These are phyloP conservation scores for Boletellus deceptivus DNA, from an alignment of 1,284 basidiomycete genomes.

Conservation along the genomic window DNA sequence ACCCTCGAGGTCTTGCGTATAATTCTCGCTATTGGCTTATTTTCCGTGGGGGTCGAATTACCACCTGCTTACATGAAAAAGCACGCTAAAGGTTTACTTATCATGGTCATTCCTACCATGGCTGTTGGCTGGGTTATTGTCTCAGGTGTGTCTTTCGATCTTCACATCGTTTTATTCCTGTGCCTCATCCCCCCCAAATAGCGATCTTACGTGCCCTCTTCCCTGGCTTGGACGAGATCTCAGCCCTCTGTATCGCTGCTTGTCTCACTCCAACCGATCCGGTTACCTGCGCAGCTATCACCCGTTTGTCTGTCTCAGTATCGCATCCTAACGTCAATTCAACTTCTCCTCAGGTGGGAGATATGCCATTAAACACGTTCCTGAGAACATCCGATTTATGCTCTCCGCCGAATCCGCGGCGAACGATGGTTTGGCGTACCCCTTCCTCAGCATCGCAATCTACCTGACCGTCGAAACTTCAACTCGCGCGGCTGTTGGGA, in stretches of 20 bases:
- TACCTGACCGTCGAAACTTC: conserved; percentile 80
- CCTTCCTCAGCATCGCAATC: conserved; percentile 85
- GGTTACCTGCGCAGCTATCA: conserved; percentile 55
- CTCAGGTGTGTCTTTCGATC: conserved; percentile 42
- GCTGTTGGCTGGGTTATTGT: conserved; percentile 73
- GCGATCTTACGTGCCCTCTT: conserved; percentile 67
- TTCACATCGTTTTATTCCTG: neutral
- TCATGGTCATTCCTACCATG: conserved; percentile 78
- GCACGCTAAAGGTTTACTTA: conserved; percentile 56
- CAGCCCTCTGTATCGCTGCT: conserved; percentile 83
- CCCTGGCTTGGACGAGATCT: conserved; percentile 65
- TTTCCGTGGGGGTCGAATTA: conserved; percentile 73
- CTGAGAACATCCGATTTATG: conserved; percentile 77
- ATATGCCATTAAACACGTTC: conserved; percentile 88
- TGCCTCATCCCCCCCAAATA: conserved; percentile 17
- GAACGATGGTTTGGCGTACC: conserved; percentile 88
- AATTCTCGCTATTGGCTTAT: conserved; percentile 69
- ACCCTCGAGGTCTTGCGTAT: conserved; percentile 78
- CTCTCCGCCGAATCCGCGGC: conserved; percentile 91
- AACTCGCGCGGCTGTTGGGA: conserved; percentile 60
- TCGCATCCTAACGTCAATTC: conserved; percentile 12
- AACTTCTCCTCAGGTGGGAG: conserved; percentile 70
- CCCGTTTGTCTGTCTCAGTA: conserved; percentile 21
- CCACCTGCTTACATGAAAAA: conserved; percentile 66
- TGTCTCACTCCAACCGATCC: conserved; percentile 95